phyloP scores from a whole-genome alignment of 768 basidiomycete species.

The Serendipita sp. region DNA sequence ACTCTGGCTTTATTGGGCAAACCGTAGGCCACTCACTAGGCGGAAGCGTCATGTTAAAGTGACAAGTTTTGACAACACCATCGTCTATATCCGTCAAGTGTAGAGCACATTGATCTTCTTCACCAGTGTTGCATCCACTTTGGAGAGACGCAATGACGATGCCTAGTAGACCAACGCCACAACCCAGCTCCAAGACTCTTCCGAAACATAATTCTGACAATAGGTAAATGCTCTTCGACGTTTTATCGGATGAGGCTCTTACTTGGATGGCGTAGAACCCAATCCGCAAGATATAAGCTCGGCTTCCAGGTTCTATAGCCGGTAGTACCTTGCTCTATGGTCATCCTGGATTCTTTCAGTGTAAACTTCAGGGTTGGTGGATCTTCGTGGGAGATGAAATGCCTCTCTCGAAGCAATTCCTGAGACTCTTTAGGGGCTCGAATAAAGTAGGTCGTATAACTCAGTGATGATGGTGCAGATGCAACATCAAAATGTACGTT shows the following conservation, averaged over 20 bases:
- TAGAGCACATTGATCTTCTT: neutral
- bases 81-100: neutral
- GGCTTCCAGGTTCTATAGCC: neutral
- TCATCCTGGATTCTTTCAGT: neutral
- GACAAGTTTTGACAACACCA: neutral
- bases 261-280: neutral
- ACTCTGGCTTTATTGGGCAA: too few relatives aligned
- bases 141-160: neutral
- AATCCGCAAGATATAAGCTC: neutral
- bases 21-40: neutral
- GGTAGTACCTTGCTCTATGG: slow-evolving; percentile 1
- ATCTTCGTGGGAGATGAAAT: neutral
- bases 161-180: neutral
- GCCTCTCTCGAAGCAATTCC: neutral
- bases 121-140: neutral
- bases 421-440: neutral
- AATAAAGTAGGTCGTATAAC: slow-evolving; percentile 4
- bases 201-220: neutral
- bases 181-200: neutral
- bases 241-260: neutral
- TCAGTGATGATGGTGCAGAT: neutral
- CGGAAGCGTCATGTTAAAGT: neutral
- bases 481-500: neutral
- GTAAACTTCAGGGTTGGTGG: neutral
- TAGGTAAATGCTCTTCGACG: neutral